These are phyloP conservation scores for Chrysoporthe deuterocubensis DNA, from an alignment of 2,329 filamentous ascomycete species.

Conservation along the genomic window DNA sequence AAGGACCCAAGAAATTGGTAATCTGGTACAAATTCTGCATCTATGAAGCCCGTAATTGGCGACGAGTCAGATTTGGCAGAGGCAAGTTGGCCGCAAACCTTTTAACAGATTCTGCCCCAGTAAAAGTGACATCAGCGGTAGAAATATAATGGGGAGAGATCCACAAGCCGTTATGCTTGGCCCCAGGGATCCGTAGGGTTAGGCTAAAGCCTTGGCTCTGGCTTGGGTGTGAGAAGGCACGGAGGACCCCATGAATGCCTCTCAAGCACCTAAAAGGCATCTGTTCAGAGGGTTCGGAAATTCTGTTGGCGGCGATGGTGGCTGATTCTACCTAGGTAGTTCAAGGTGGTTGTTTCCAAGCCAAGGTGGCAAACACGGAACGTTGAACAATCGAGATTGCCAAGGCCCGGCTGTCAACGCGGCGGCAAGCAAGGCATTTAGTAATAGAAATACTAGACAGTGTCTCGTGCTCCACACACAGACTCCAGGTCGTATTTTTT, in stretches of 20 bases:
- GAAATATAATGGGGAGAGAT: neutral
- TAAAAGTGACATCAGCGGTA: constrained; percentile 13
- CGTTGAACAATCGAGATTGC: neutral
- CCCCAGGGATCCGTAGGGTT: neutral
- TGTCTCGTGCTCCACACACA: constrained; percentile 10
- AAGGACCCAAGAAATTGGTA: constrained; percentile 11
- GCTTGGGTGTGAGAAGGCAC: neutral
- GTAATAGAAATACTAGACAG: constrained; percentile 8
- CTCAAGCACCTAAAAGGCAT: neutral
- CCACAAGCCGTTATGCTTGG: constrained; percentile 5
- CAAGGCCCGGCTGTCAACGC: neutral
- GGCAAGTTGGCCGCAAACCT: neutral
- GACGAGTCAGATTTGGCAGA: constrained; percentile 14
- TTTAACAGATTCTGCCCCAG: neutral
- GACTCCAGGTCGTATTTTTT: neutral
- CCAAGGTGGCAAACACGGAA: neutral
- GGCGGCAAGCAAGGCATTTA: neutral
- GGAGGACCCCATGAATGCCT: neutral
- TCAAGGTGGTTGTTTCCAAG: neutral
- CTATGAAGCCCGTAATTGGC: constrained; percentile 5
- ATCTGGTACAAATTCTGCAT: constrained; percentile 12
- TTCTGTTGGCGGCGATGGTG: neutral
- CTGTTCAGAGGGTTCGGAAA: neutral
- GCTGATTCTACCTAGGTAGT: neutral
- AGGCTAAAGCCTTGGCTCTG: neutral